Evolutionary conservation across 2,329 filamentous ascomycete genomes (phyloP).

Genomic region (Exophiala mesophila): DNA sequence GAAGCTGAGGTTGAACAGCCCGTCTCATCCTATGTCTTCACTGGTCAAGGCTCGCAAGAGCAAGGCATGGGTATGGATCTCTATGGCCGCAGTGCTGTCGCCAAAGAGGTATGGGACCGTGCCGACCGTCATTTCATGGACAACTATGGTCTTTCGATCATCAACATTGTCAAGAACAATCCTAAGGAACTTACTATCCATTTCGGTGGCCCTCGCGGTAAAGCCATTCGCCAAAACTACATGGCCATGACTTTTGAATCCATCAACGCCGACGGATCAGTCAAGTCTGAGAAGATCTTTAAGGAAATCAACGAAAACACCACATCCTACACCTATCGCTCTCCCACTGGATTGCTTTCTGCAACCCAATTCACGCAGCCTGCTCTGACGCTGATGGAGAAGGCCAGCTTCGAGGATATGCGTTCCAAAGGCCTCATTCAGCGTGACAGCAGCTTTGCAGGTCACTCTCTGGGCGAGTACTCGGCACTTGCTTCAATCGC

Average conservation of each 20-base stretch:
- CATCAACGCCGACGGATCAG: constrained; percentile 81
- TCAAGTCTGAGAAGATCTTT: constrained; percentile 99
- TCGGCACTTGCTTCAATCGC: constrained; percentile 92
- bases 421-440: constrained; percentile 93
- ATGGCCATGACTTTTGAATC: constrained; percentile 99
- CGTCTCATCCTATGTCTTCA: constrained; percentile 94
- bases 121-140: constrained; percentile 98
- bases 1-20: constrained; percentile 98
- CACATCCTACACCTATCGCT: constrained; percentile 93
- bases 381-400: constrained; percentile 97
- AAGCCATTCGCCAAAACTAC: constrained; percentile 97
- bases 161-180: constrained; percentile 99
- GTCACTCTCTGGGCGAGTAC: constrained; percentile 97
- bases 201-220: constrained; percentile 93
- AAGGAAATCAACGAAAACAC: constrained; percentile 93
- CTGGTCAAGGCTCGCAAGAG: constrained; percentile 95
- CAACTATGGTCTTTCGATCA: constrained; percentile 97
- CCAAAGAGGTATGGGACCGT: constrained; percentile 95
- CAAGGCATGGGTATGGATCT: constrained; percentile 99
- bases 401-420: constrained; percentile 99
- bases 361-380: constrained; percentile 99
- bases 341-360: constrained; percentile 87
- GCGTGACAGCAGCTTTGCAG: constrained; percentile 92
- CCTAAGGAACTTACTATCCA: constrained; percentile 97
- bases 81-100: constrained; percentile 87